Conservation (phyloP, 1,284 basidiomycete species). For the Farysia itapuensis region DNA sequence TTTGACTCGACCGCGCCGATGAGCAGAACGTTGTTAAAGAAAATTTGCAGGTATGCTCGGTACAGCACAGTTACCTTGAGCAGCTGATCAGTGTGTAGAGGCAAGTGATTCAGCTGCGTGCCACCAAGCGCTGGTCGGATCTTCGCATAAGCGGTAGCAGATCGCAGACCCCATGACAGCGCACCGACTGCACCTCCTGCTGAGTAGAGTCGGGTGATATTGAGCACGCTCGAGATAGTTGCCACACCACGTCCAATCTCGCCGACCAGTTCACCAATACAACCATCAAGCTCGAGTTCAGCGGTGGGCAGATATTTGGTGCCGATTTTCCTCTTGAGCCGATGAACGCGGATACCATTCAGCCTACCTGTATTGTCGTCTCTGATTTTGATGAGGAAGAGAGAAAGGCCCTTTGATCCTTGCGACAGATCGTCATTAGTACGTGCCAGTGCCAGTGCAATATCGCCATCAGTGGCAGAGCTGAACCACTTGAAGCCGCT, state of each 20-base stretch:
- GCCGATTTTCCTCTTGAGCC: conserved; percentile 75
- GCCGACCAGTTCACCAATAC: conserved; percentile 72
- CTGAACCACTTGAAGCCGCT: conserved; percentile 68
- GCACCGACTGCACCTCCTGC: conserved; percentile 24
- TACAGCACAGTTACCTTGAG: conserved; percentile 66
- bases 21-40: conserved; percentile 92
- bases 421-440: conserved; percentile 60
- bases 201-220: conserved; percentile 65
- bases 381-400: conserved; percentile 61
- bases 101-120: conserved; percentile 65
- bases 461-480: conserved; percentile 74
- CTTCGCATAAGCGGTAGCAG: conserved; percentile 25
- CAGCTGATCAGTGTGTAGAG: conserved; percentile 55
- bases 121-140: conserved; percentile 66
- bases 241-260: conserved; percentile 69
- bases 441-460: conserved; percentile 72
- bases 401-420: conserved; percentile 66
- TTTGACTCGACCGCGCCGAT: conserved; percentile 83
- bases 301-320: conserved; percentile 76
- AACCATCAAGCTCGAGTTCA: conserved; percentile 69
- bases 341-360: conserved; percentile 73
- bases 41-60: conserved; percentile 69
- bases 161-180: conserved; percentile 36
- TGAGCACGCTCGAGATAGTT: conserved; percentile 67
- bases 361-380: conserved; percentile 56